Base-by-base conservation (phyloP, 345 rosid genomes). In the Populus davidiana region DNA sequence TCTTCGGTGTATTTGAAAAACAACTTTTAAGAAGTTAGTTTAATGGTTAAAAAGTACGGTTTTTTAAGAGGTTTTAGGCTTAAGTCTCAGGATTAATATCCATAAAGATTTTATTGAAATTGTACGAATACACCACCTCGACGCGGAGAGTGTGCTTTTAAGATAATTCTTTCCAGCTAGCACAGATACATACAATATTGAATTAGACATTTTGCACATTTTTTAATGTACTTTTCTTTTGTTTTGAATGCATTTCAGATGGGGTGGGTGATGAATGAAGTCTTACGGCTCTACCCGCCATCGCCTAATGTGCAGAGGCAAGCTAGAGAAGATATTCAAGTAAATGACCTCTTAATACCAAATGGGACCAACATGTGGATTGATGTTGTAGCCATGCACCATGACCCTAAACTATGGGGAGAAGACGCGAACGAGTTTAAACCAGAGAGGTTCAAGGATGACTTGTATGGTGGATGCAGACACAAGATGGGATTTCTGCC, bases 401-500 rank as follows among this genome's bases (percentile, higher is more conserved):
- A 93, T n/a, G 98, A 95, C 78, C 83, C 74, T 7, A 50, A 77
- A 3, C 78, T 93, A 8, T 95, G 99, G 99, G 99, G 99, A 8
- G 86, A 89, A 1, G 94, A 91, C 39, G 97, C 89, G 17, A 43
- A 83, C 67, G 89, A 88, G 83, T 95, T 95, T 71, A 88, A 61
- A n/a, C 99, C 99, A 12, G 96, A 95, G 81, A 91, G 99, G 80
- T 95, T 95, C 64, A 70, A 67, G 63, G 88, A 90, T 3, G 88
- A 87, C 0, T 44, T 89, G 8, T 78, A 88, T 61, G 99, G 99
- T 0, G 92, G 99, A 8, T 95, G 98, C 87, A 90, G 83, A 39
- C 90, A 85, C 79, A 93, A 89, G 82, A 94, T 94, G 98, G 98
- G 97, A 9, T 94, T 82, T 71, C 78, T 94, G 89, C 98, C 98